Conservation (phyloP, 2,329 filamentous ascomycete genomes). For the Verticillium klebahnii region DNA sequence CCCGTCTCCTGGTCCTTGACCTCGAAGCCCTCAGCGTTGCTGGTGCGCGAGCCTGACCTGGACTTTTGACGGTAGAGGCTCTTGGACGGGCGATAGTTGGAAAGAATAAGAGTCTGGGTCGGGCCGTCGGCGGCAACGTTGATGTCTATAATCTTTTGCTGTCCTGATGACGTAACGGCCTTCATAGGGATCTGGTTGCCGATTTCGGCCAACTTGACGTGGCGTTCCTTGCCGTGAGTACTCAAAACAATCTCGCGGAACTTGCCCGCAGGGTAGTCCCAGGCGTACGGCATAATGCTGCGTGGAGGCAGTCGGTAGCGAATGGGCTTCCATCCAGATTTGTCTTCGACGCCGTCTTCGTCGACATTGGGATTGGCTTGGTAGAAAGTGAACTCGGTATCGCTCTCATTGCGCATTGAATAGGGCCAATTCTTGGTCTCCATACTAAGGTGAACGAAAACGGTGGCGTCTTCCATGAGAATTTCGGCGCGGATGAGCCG, state of each 20-base stretch:
- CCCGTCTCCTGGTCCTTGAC: constrained; percentile 88
- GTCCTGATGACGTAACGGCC: constrained; percentile 61
- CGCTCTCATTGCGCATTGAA: constrained; percentile 97
- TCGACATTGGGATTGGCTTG: constrained; percentile 91
- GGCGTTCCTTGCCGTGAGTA: constrained; percentile 74
- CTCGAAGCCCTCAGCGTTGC: constrained; percentile 71
- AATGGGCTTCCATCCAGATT: constrained; percentile 87
- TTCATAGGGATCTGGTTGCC: constrained; percentile 95
- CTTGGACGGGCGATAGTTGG: constrained; percentile 89
- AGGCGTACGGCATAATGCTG: constrained; percentile 99
- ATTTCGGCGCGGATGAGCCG: constrained; percentile 83
- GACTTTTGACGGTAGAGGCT: constrained; percentile 73
- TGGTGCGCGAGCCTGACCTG: constrained; percentile 44
- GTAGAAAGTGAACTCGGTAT: constrained; percentile 94
- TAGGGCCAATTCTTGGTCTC: constrained; percentile 97
- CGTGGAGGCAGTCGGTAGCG: constrained; percentile 86
- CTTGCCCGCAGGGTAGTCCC: constrained; percentile 98
- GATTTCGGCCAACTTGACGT: constrained; percentile 94
- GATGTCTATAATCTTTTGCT: constrained; percentile 89
- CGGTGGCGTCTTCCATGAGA: constrained; percentile 85
- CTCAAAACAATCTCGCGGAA: constrained; percentile 86
- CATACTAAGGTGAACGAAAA: constrained; percentile 85
- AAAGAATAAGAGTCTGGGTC: constrained; percentile 88
- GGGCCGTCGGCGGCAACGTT: constrained; percentile 94
- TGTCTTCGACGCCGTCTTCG: constrained; percentile 79